Conservation (phyloP, 192 early-diverging fungal genomes). For the Backusella westeae region DNA sequence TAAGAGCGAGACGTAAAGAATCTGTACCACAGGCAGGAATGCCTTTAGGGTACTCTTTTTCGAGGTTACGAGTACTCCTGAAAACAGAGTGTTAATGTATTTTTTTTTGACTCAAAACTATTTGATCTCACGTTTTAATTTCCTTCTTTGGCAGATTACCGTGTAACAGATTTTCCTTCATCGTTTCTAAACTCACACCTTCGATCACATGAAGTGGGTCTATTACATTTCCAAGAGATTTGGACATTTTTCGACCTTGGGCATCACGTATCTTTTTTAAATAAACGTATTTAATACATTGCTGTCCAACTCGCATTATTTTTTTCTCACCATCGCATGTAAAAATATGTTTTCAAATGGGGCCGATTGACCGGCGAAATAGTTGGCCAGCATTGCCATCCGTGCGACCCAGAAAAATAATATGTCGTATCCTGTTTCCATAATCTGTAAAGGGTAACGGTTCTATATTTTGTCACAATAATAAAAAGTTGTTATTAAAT, state of each 20-base stretch:
- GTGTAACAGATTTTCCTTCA: constrained; percentile 65
- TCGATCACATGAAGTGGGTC: constrained; percentile 84
- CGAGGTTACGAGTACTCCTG: constrained; percentile 41
- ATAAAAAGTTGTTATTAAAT: neutral
- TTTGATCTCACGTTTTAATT: constrained; percentile 59
- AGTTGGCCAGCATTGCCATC: constrained; percentile 94
- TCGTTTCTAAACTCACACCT: constrained; percentile 64
- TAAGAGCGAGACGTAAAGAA: constrained; percentile 69
- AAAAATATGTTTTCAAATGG: constrained; percentile 90
- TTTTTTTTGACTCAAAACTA: constrained; percentile 33
- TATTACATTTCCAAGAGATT: constrained; percentile 85
- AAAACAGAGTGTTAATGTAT: neutral
- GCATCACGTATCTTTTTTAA: constrained; percentile 60
- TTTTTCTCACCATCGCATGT: constrained; percentile 87
- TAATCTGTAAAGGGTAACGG: constrained; percentile 75
- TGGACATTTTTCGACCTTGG: constrained; percentile 89
- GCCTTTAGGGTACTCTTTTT: constrained; percentile 83
- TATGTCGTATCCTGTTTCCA: constrained; percentile 97
- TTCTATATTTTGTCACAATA: constrained; percentile 39
- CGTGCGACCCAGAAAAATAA: constrained; percentile 98
- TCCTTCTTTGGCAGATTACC: constrained; percentile 80
- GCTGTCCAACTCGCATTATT: constrained; percentile 8
- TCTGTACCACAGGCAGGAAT: constrained; percentile 93
- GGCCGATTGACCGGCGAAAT: constrained; percentile 67
- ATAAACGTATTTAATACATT: neutral